Conservation (phyloP, 164 flowering plant genomes). For the Litsea cubeba region DNA sequence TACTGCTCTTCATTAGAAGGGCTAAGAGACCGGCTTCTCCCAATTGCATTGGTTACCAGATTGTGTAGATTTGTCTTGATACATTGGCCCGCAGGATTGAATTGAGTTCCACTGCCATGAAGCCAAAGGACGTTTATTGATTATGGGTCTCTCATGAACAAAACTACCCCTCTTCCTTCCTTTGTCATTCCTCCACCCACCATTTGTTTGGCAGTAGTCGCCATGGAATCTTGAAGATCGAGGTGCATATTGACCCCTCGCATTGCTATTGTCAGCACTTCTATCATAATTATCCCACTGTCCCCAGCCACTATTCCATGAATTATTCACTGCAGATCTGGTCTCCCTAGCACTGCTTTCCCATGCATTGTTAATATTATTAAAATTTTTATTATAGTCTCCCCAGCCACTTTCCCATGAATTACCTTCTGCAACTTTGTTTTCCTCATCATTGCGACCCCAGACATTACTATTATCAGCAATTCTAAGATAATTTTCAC, state of each 20-base stretch:
- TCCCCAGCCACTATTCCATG: slow-evolving; percentile 19
- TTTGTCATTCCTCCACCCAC: slow-evolving; percentile 25
- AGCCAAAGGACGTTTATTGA: slow-evolving; percentile 10
- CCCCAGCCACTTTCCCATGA: slow-evolving; percentile 16
- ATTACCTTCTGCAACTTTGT: slow-evolving; percentile 10
- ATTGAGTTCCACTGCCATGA: slow-evolving; percentile 22
- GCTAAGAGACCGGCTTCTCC: slow-evolving; percentile 7
- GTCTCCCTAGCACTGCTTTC: slow-evolving; percentile 12
- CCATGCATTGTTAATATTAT: slow-evolving; percentile 23
- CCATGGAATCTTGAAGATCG: slow-evolving; percentile 31
- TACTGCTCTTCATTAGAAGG: background rate
- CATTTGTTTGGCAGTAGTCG: slow-evolving; percentile 18
- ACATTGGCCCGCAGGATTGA: slow-evolving; percentile 12
- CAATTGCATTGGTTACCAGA: background rate
- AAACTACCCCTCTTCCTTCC: slow-evolving; percentile 31
- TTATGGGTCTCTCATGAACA: slow-evolving; percentile 18
- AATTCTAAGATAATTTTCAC: slow-evolving; percentile 7
- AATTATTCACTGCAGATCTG: slow-evolving; percentile 12
- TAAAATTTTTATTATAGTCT: background rate
- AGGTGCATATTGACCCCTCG: background rate
- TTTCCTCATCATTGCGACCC: slow-evolving; percentile 10
- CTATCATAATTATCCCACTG: slow-evolving; percentile 11
- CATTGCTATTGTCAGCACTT: slow-evolving; percentile 12
- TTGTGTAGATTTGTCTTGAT: background rate
- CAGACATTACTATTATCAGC: slow-evolving; percentile 3